These are phyloP conservation scores for Monosporascus sp. DNA, from an alignment of 2,329 filamentous ascomycete species.

Conservation along the genomic window DNA sequence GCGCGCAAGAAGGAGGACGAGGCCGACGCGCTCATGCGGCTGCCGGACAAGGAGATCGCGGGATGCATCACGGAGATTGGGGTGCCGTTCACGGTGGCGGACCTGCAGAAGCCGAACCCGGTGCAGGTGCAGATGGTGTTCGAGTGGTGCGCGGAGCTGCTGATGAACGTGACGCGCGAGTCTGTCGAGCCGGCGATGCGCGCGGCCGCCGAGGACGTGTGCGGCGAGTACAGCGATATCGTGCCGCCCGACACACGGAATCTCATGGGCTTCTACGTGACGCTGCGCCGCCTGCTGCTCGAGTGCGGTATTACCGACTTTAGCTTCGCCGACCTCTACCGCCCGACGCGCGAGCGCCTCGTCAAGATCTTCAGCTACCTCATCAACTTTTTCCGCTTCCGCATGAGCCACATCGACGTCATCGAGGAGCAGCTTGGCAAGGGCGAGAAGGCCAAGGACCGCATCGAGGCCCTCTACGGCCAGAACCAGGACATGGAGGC, in stretches of 20 bases:
- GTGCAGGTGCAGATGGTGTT: constrained; percentile 96
- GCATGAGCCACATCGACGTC: constrained; percentile 81
- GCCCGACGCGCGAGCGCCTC: constrained; percentile 82
- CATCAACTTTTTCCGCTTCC: constrained; percentile 98
- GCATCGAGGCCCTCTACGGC: constrained; percentile 78
- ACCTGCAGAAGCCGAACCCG: constrained; percentile 90
- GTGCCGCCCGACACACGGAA: constrained; percentile 84
- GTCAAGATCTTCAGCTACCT: constrained; percentile 96
- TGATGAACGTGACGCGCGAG: constrained; percentile 90
- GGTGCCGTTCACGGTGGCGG: constrained; percentile 77
- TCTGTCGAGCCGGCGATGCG: constrained; percentile 93
- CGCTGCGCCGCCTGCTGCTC: constrained; percentile 69
- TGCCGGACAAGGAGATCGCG: constrained; percentile 75
- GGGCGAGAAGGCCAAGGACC: constrained; percentile 75
- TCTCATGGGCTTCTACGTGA: constrained; percentile 91
- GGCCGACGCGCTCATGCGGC: constrained; percentile 53
- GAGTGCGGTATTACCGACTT: constrained; percentile 94
- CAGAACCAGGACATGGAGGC: constrained; percentile 85
- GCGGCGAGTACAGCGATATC: constrained; percentile 77
- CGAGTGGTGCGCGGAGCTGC: constrained; percentile 91
- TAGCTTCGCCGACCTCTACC: constrained; percentile 85
- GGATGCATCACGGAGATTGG: constrained; percentile 97
- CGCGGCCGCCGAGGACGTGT: constrained; percentile 82
- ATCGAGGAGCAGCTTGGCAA: constrained; percentile 95
- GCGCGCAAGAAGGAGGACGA: constrained; percentile 54